Evolutionary conservation across 306 rosid species (phyloP).

Genomic region (Lotus japonicus): DNA sequence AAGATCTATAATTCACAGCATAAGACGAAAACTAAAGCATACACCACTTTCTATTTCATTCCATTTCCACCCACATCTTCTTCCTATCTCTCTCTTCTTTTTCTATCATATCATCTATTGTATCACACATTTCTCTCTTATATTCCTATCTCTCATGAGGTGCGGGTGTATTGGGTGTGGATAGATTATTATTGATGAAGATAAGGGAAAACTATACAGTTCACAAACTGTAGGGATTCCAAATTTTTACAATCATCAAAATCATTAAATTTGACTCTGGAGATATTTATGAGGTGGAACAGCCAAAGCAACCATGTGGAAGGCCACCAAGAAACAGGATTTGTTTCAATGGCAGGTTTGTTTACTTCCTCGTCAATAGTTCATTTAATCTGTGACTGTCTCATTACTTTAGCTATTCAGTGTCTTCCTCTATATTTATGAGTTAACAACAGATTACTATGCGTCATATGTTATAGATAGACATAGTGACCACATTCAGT

Average conservation of each 20-base stretch:
- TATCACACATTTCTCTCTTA: no score
- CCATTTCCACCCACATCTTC: no score
- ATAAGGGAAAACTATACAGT: background rate
- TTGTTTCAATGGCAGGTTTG: background rate
- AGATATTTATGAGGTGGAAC: background rate
- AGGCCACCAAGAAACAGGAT: conserved; percentile 3
- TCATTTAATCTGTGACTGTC: background rate
- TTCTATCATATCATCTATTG: no score
- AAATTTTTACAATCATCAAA: conserved; percentile 7
- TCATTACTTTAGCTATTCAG: background rate
- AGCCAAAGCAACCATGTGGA: background rate
- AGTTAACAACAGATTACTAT: background rate
- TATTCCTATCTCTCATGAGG: no score
- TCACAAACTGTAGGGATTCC: background rate
- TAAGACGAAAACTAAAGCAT: background rate
- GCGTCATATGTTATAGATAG: background rate
- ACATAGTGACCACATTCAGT: background rate
- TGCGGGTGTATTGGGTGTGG: no score
- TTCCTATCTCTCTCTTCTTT: no score
- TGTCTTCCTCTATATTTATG: background rate
- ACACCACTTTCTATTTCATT: no score
- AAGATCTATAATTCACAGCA: background rate
- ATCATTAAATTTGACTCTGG: background rate
- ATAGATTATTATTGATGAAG: no score
- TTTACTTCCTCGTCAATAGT: background rate